phyloP scores from a whole-genome alignment of 345 rosid species.

The Mangifera indica region DNA sequence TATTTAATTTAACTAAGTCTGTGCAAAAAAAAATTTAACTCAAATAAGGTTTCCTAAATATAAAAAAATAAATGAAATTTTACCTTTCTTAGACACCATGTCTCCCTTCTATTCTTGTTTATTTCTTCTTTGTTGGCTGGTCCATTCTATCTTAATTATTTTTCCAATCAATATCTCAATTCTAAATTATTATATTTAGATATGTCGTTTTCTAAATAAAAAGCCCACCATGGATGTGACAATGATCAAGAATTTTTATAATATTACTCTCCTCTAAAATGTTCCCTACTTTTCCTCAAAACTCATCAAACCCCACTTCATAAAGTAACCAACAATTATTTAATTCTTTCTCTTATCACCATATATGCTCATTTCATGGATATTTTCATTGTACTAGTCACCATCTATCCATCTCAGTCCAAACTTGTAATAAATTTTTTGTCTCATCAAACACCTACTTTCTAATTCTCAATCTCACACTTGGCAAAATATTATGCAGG shows the following conservation, averaged over 20 bases:
- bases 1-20: too few relatives aligned
- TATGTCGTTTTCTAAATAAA: background rate
- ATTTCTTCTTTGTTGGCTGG: background rate
- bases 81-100: background rate
- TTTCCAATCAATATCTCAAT: too few relatives aligned
- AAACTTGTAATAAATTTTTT: too few relatives aligned
- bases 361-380: background rate
- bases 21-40: too few relatives aligned
- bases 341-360: constrained; percentile 1
- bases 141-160: too few relatives aligned
- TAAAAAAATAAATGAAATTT: too few relatives aligned
- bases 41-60: too few relatives aligned
- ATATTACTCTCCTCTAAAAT: constrained; percentile 5
- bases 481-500: constrained; percentile 35
- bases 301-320: constrained; percentile 5
- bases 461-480: background rate
- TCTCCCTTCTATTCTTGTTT: constrained; percentile 16
- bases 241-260: background rate
- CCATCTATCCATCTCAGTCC: background rate
- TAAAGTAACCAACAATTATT: background rate
- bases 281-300: background rate
- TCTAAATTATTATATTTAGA: too few relatives aligned
- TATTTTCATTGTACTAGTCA: background rate
- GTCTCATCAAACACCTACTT: background rate
- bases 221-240: constrained; percentile 12